Evolutionary conservation across 768 basidiomycete species (phyloP).

Genomic region (Amanita molliuscula): DNA sequence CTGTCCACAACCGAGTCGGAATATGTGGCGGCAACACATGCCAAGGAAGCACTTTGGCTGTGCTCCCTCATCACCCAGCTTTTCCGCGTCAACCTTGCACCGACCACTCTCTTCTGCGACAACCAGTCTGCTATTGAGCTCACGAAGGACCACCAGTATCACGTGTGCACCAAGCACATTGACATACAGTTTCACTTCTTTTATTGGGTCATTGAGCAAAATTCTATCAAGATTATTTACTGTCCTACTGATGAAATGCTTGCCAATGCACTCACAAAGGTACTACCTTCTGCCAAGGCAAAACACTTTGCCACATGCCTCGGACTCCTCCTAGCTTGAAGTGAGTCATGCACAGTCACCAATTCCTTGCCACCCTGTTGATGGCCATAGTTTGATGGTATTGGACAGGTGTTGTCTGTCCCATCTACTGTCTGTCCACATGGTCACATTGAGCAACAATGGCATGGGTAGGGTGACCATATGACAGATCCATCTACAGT

Average conservation of each 20-base stretch:
- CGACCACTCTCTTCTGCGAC: no score
- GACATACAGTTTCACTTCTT: slow-evolving; percentile 22
- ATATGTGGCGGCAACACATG: slow-evolving; percentile 16
- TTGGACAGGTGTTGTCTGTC: neutral
- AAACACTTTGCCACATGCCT: no score
- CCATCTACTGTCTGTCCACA: neutral
- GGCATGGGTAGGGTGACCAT: neutral
- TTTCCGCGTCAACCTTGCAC: slow-evolving; percentile 8
- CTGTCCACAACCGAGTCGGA: slow-evolving; percentile 16
- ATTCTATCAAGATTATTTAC: neutral
- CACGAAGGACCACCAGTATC: slow-evolving; percentile 17
- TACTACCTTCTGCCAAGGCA: no score
- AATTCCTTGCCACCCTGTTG: no score
- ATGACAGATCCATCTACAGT: neutral
- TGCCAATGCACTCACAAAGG: no score
- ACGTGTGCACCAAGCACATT: slow-evolving; percentile 25
- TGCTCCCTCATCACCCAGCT: slow-evolving; percentile 12
- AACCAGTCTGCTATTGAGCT: slow-evolving; percentile 13
- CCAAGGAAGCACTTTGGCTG: slow-evolving; percentile 21
- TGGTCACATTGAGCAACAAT: neutral
- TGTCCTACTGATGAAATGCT: no score
- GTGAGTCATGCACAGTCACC: no score
- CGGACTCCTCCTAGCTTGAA: no score
- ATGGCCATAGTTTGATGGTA: neutral
- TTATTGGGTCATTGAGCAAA: slow-evolving; percentile 10